Evolutionary conservation across 2,329 filamentous ascomycete species (phyloP).

Genomic region (Chaetomiaceae sp.): DNA sequence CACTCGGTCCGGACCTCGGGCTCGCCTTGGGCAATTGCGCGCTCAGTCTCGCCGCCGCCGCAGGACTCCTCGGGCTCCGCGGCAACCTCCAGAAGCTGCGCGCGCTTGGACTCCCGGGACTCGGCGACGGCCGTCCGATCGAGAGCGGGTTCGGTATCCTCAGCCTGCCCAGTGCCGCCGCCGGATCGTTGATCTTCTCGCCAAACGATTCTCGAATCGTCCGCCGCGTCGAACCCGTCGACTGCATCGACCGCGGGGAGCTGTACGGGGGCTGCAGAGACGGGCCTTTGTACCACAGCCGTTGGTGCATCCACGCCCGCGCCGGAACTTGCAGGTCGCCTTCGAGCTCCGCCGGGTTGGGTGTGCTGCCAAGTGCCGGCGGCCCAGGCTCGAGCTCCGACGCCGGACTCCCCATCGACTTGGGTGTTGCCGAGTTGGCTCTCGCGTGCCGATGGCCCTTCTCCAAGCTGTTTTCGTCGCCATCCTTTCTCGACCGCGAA

Average conservation of each 20-base stretch:
- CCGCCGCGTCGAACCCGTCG: constrained; percentile 6
- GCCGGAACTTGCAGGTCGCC: constrained; percentile 5
- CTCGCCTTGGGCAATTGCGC: constrained; percentile 11
- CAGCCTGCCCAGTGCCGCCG: constrained; percentile 12
- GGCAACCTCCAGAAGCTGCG: constrained; percentile 16
- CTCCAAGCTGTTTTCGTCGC: not conserved
- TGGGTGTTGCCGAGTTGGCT: not conserved
- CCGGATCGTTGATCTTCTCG: constrained; percentile 25
- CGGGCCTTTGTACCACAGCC: constrained; percentile 11
- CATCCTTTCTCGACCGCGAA: not conserved
- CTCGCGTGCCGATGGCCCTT: not conserved
- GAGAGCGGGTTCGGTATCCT: constrained; percentile 12
- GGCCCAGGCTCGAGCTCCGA: constrained; percentile 18
- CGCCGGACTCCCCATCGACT: not conserved
- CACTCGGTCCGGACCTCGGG: not conserved
- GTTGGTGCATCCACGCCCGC: constrained; percentile 9
- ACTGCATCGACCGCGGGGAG: constrained; percentile 15
- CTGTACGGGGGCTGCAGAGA: constrained; percentile 5
- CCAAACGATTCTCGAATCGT: constrained; percentile 25
- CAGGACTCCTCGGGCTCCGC: constrained; percentile 15
- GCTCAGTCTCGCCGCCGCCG: constrained; percentile 10
- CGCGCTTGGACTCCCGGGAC: constrained; percentile 11
- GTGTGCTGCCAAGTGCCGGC: constrained; percentile 20
- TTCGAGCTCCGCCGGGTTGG: constrained; percentile 27
- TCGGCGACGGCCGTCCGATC: constrained; percentile 8